Conservation (phyloP, 192 early-diverging fungal species). For the Mortierella alpina region DNA sequence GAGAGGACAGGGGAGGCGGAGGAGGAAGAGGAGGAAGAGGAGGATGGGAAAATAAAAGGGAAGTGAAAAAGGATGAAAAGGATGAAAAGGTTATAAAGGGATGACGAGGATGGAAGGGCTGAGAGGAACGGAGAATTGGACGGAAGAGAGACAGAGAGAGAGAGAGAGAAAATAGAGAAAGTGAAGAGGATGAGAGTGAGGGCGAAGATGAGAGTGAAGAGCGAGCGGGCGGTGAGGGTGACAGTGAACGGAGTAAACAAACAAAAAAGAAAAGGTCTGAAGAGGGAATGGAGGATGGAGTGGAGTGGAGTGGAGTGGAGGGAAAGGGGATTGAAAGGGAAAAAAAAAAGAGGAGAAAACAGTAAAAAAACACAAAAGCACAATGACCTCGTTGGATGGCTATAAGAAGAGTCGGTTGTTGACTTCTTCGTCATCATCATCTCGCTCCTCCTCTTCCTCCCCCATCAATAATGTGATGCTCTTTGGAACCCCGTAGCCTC, state of each 20-base stretch:
- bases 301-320: background rate
- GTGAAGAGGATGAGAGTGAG: background rate
- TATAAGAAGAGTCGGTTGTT: no score
- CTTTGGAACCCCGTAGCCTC: no score
- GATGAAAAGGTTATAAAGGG: background rate
- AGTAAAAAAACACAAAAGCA: background rate
- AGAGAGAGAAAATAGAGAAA: background rate
- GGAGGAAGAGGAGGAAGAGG: background rate
- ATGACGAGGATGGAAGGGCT: no score
- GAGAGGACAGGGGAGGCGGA: background rate
- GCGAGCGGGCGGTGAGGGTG: no score
- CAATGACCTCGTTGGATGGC: no score
- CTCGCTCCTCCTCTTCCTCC: no score
- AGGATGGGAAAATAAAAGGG: background rate
- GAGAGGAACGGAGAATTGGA: constrained; percentile 2
- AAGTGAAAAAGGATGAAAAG: background rate
- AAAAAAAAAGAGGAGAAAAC: background rate
- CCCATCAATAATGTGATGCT: no score
- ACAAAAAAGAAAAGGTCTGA: background rate
- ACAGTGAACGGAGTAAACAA: no score
- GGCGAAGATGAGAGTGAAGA: background rate
- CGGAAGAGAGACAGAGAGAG: constrained; percentile 1
- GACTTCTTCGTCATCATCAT: no score
- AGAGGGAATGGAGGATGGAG: background rate
- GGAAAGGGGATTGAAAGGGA: background rate